These are phyloP conservation scores for Penicillium sp. DNA, from an alignment of 2,329 filamentous ascomycete genomes.

Conservation along the genomic window DNA sequence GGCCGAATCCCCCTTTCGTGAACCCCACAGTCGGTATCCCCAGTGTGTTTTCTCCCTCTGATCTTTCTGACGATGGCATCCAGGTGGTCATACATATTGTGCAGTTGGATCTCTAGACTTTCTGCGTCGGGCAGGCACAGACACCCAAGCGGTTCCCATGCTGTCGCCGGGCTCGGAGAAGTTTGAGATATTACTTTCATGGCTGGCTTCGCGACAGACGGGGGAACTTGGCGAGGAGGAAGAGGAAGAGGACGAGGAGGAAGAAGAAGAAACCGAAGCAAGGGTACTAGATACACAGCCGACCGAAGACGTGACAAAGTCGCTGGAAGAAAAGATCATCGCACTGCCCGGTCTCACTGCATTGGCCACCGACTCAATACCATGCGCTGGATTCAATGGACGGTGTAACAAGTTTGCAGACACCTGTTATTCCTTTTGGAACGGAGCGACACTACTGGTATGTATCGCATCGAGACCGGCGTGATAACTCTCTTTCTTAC, in stretches of 20 bases:
- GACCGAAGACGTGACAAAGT: slow-evolving; percentile 7
- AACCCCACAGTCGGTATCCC: slow-evolving; percentile 69
- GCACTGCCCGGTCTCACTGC: slow-evolving; percentile 28
- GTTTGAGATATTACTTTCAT: slow-evolving; percentile 47
- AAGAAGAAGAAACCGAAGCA: slow-evolving; percentile 32
- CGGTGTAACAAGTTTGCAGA: slow-evolving; percentile 88
- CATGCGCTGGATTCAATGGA: slow-evolving; percentile 79
- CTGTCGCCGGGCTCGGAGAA: slow-evolving; percentile 29
- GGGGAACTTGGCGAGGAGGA: slow-evolving; percentile 45
- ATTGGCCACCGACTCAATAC: slow-evolving; percentile 33
- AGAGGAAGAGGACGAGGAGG: slow-evolving; percentile 12
- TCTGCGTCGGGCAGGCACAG: slow-evolving; percentile 61
- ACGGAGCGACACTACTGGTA: slow-evolving; percentile 62
- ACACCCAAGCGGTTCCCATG: slow-evolving; percentile 20
- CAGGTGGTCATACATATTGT: slow-evolving; percentile 89
- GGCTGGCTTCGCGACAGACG: slow-evolving; percentile 66
- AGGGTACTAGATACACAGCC: background rate
- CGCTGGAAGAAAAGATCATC: slow-evolving; percentile 27
- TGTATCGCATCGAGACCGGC: slow-evolving; percentile 7
- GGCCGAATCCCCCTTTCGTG: slow-evolving; percentile 72
- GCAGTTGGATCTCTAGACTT: slow-evolving; percentile 75
- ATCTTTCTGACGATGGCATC: slow-evolving; percentile 24
- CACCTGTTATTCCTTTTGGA: slow-evolving; percentile 97
- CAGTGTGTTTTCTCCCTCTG: slow-evolving; percentile 4
- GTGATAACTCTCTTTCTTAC: slow-evolving; percentile 8